Base-by-base conservation (phyloP, 179 eudicot genomes). In the Silene coronaria region DNA sequence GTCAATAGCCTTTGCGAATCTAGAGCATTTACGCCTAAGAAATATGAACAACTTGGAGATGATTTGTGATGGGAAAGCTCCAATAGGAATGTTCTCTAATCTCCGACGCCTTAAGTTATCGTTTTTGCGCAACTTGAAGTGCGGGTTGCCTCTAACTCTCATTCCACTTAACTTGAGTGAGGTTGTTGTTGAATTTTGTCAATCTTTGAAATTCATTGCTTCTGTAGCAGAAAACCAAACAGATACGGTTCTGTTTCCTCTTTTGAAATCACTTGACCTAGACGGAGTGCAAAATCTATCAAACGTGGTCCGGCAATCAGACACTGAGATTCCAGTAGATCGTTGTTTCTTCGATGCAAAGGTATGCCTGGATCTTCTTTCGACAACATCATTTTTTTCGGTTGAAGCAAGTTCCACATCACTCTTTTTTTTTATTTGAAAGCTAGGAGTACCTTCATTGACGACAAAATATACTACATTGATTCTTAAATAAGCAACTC, bases 41-140 rank as follows among this genome's bases (percentile, higher is more conserved):
- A 6, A 7, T 9, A 2, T 38, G 51, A 3, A 3, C 58, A 5
- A 7, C 1, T n/a, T 67, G 17, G 12, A 67, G 51, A n/a, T 19
- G 71, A 32, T 67, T n/a, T 67, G 71, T 67, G 71, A 67, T 6
- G 45, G 71, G 26, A n/a, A 14, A 67, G 46, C 71, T 32, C 71
- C 23, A 34, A 2, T 27, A 32, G 21, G 24, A n/a, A 34, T 67
- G 38, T 67, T 67, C 26, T 38, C 46, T n/a, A 67, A 67, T 6
- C 46, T 67, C n/a, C 46, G 24, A 17, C 45, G 34, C 12, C 71
- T 67, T 3, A 6, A 2, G 17, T 42, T 66, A n/a, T n/a, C 8
- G 13, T 6, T 0, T 4, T 32, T 67, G 46, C 2, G 19, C 10
- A 21, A 6, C 4, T n/a, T 32, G 38, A 6, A 30, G 46, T n/a